Evolutionary conservation across 2,329 filamentous ascomycete genomes (phyloP), one percentile per base, ranked within the genome.

Genomic region (Fusarium pilosicola): DNA sequence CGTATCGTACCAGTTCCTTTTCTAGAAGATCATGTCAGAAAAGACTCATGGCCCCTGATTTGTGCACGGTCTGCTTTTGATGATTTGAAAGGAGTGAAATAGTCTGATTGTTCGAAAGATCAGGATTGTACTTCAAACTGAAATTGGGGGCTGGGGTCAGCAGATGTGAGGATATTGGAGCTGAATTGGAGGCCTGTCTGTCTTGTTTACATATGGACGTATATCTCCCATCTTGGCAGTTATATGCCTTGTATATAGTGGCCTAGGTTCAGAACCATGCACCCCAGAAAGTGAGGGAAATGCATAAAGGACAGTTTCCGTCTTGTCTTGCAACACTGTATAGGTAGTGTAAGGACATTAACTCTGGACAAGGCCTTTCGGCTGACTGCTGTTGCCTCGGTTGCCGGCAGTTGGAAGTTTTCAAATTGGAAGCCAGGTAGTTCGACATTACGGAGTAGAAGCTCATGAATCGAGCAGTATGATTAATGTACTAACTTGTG

Each of bases 101-200:
- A 59, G 65, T 30, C 65, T 70, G 67, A 68, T 61, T 38, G 24
- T 26, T 26, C 6, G 32, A 44, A 11, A 45, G 13, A 39, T 8
- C 32, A 26, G 30, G 36, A 39, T 41, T 28, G 30, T 63, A 14
- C 14, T 32, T 32, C 2, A 15, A 32, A 32, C 32, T 24, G 44
- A 51, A 61, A 57, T 62, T 68, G 26, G 44, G 38, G 65, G 38
- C 49, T 68, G 38, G 63, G 65, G 48, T 68, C 63, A 68, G 64
- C 63, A 56, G 49, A 51, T 62, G 38, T 56, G n/a, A 61, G 60
- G 48, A 61, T 20, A 30, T 52, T 36, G n/a, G 45, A 38, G 45
- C 38, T 44, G n/a, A 17, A 39, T 62, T 68, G 39, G 54, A 64
- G 55, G 56, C 39, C 44, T 68, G 38, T 36, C 39, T 30, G 56